Conservation (phyloP, 495 filamentous ascomycete species). For the Pyrenula aspistea region DNA sequence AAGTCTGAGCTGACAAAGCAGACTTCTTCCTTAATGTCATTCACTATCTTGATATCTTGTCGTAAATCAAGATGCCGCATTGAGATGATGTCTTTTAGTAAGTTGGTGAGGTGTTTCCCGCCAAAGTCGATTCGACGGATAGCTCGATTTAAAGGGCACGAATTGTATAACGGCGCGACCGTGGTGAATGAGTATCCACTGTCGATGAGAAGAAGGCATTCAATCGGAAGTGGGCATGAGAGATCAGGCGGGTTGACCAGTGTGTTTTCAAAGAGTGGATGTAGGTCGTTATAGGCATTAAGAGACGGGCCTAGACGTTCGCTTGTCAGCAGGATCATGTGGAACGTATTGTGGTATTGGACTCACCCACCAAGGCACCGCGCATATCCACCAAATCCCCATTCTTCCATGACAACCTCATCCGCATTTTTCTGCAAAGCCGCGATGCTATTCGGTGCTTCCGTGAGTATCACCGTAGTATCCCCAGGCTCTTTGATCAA, state of each 20-base stretch:
- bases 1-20: conserved; percentile 81
- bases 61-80: conserved; percentile 88
- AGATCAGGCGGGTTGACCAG: conserved; percentile 20
- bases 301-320: conserved; percentile 48
- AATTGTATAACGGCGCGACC: conserved; percentile 75
- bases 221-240: conserved; percentile 42
- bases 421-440: conserved; percentile 79
- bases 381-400: conserved; percentile 81
- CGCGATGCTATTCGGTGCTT: conserved; percentile 79
- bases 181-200: conserved; percentile 90
- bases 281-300: conserved; percentile 76
- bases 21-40: conserved; percentile 85
- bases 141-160: conserved; percentile 65
- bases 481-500: conserved; percentile 45
- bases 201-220: conserved; percentile 80
- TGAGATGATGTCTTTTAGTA: conserved; percentile 80
- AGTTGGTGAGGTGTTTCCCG: conserved; percentile 90
- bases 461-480: conserved; percentile 72
- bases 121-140: conserved; percentile 84
- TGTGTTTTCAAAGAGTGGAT: conserved; percentile 43
- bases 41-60: conserved; percentile 83
- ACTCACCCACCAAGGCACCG: conserved; percentile 54
- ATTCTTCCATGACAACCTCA: conserved; percentile 96
- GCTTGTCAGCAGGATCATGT: conserved; percentile 1
- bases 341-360: neutral